Percentiles rank a stretch among this genome's conserved stretches.
These are phyloP conservation scores for Falciphora oryzae DNA, from an alignment of 2,329 filamentous ascomycete species.

Conservation along the genomic window DNA sequence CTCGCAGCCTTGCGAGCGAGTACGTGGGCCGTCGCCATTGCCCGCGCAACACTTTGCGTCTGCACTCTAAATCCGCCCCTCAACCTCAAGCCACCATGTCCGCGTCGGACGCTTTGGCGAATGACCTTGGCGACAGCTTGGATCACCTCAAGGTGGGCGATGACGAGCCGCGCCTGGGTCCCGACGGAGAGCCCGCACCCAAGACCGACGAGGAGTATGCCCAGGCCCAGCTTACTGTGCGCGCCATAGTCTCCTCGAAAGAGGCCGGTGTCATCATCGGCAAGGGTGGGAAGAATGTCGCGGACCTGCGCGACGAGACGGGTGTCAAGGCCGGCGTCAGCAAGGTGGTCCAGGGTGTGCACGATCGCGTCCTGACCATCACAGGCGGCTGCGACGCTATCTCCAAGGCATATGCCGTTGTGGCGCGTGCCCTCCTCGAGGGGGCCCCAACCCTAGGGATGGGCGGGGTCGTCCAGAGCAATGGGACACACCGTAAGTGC, in stretches of 20 bases:
- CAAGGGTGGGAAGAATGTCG: slow-evolving; percentile 97
- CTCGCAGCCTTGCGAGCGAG: not conserved
- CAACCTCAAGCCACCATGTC: slow-evolving; percentile 47
- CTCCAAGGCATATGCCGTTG: slow-evolving; percentile 86
- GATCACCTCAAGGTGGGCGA: slow-evolving; percentile 64
- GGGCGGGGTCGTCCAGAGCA: slow-evolving; percentile 81
- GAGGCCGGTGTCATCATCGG: slow-evolving; percentile 99
- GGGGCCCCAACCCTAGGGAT: slow-evolving; percentile 94
- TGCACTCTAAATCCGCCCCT: not conserved
- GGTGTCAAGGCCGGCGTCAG: slow-evolving; percentile 97
- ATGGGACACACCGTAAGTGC: slow-evolving; percentile 87
- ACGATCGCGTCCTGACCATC: slow-evolving; percentile 94
- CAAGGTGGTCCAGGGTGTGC: slow-evolving; percentile 96
- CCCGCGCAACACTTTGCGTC: not conserved
- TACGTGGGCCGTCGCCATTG: not conserved
- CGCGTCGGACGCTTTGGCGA: slow-evolving; percentile 47
- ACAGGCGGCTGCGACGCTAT: slow-evolving; percentile 85
- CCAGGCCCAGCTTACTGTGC: slow-evolving; percentile 83
- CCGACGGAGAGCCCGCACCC: slow-evolving; percentile 72
- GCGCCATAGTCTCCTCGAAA: slow-evolving; percentile 97
- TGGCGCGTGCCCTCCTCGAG: slow-evolving; percentile 85
- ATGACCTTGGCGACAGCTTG: slow-evolving; percentile 54
- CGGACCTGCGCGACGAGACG: slow-evolving; percentile 93
- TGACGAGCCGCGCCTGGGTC: slow-evolving; percentile 53
- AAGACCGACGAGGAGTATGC: slow-evolving; percentile 98